A percentile compares a stretch with the other conserved stretches of the same genome.
Conservation (phyloP, 1,139 yeast species). For the Saccharomyces hybrid region DNA sequence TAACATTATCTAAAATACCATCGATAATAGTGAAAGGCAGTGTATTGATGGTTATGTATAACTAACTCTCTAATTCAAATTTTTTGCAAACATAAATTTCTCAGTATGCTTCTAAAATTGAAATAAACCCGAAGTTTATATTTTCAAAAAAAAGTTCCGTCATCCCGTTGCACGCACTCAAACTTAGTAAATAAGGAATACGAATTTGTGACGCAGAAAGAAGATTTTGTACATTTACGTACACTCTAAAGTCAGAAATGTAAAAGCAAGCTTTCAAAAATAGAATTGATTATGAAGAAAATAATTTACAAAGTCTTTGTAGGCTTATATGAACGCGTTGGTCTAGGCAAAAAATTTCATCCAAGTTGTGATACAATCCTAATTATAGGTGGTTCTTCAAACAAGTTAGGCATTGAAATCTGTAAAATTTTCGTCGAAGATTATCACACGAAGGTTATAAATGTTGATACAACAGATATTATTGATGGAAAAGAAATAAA, state of each 20-base stretch:
- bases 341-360: slow-evolving; percentile 2
- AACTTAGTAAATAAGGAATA: neutral
- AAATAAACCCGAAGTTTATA: neutral
- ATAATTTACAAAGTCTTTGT: neutral
- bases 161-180: neutral
- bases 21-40: no score
- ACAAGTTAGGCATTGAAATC: slow-evolving; percentile 5
- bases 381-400: slow-evolving; percentile 6
- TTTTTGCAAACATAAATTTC: no score
- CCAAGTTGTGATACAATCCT: slow-evolving; percentile 1
- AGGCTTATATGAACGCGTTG: neutral
- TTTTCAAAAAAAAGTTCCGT: neutral
- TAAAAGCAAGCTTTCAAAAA: no score
- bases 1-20: neutral
- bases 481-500: neutral
- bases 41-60: no score
- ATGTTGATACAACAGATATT: slow-evolving; percentile 5
- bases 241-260: no score
- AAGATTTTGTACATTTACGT: neutral
- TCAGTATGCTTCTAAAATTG: no score
- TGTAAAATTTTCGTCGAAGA: slow-evolving; percentile 1
- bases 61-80: no score
- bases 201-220: neutral
- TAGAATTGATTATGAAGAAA: neutral
- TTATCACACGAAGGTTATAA: slow-evolving; percentile 5